Conservation (phyloP, 495 filamentous ascomycete genomes). For the Aspergillus heteromorphus region DNA sequence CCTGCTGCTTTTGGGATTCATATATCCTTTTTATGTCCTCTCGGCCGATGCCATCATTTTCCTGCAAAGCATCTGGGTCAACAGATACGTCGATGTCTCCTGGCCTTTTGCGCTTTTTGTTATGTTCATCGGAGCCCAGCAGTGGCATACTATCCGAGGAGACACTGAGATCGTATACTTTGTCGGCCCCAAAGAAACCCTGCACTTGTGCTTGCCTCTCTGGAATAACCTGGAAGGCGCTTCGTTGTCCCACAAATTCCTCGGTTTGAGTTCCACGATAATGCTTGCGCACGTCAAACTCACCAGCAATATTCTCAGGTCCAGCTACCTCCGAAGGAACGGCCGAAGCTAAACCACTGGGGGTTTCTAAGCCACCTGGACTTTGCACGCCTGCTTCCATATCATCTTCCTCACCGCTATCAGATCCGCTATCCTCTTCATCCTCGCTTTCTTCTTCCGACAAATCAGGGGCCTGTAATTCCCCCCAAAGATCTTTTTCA, state of each 20-base stretch:
- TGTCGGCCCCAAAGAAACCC: slow-evolving; percentile 94
- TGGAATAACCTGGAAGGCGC: slow-evolving; percentile 83
- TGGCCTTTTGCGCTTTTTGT: slow-evolving; percentile 84
- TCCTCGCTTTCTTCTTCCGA: slow-evolving; percentile 81
- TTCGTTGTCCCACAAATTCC: slow-evolving; percentile 64
- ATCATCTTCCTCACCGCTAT: slow-evolving; percentile 63
- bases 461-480: slow-evolving; percentile 79
- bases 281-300: slow-evolving; percentile 88
- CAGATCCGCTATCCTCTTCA: slow-evolving; percentile 62
- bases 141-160: slow-evolving; percentile 54
- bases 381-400: slow-evolving; percentile 64
- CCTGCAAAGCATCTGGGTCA: slow-evolving; percentile 69
- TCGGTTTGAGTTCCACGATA: slow-evolving; percentile 84
- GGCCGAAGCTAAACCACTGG: slow-evolving; percentile 71
- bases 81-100: slow-evolving; percentile 92
- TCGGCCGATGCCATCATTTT: slow-evolving; percentile 64
- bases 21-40: slow-evolving; percentile 67
- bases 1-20: slow-evolving; percentile 68
- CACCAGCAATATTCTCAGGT: slow-evolving; percentile 69
- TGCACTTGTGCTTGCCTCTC: slow-evolving; percentile 77
- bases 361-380: slow-evolving; percentile 73
- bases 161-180: slow-evolving; percentile 75
- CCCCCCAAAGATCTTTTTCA: slow-evolving; percentile 88
- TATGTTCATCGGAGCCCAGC: slow-evolving; percentile 76
- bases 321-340: slow-evolving; percentile 72